Evolutionary conservation across 352 stramenopile genomes (phyloP), one percentile per base, ranked within the genome.

Genomic region (Pythium utonaiense): DNA sequence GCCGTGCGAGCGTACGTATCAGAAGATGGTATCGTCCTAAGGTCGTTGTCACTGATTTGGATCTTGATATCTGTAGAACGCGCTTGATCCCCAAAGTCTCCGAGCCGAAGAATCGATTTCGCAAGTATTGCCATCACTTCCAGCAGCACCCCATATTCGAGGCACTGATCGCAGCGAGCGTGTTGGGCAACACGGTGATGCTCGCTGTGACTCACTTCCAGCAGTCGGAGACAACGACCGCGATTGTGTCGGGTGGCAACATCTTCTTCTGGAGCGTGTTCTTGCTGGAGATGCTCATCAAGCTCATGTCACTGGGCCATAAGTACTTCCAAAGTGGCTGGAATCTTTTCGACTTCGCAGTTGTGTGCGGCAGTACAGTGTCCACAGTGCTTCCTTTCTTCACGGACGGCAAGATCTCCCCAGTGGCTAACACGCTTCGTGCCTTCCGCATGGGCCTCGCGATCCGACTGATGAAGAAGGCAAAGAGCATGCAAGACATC

Each of bases 341-440:
- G 71, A 93, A 93, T 54, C 56, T 75, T 13, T 89, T 94, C 41
- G 84, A 93, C 66, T 85, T 85, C 60, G 44, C 70, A 6, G 65
- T 91, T 14, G 75, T 86, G 17, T 54, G 73, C 13, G 73, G 73
- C 7, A 80, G 69, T 30, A 78, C 67, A 2, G 51, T 80, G 0
- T 75, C 72, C 17, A 78, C 70, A 1, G 50, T 80, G 31, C 36
- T 83, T 8, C 70, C 75, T 27, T 75, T 75, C 24, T 70, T 74
- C 64, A 77, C 57, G 6, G 41, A 74, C 19, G 63, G 65, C 17
- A 60, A 73, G 25, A 57, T 91, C n/a, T 80, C 77, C 10, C 68
- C 75, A 7, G 62, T 89, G 5, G 75, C 72, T 3, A 83, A 75
- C 53, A 74, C 87, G 0, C 66, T 92, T 24, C 77, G 79, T 3